Evolutionary conservation across 2,329 filamentous ascomycete species (phyloP), one percentile per base, ranked within the genome.

Genomic region (Nemania diffusa): DNA sequence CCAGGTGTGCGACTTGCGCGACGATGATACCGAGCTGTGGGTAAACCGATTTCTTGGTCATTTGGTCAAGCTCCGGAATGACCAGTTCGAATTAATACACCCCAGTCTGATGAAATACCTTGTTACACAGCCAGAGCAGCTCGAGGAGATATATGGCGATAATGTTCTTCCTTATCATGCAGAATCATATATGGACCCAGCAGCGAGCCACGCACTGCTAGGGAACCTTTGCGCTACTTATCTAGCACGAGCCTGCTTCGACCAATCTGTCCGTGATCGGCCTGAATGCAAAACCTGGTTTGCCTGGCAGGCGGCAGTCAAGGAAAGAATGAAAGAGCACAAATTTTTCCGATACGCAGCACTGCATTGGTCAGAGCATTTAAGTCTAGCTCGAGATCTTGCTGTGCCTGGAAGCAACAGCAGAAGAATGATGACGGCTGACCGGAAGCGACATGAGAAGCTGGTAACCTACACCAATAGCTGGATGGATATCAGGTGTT

Each of bases 281-380:
- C 22, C 32, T 27, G 11, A 20, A 20, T 6, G 32, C 22, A 26
- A 27, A 17, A 40, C 20, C 22, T 60, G 46, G 46, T n/a, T 42
- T 20, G 29, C 20, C 29, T 60, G 57, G 57, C 57, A 42, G 46
- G 46, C 2, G 29, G 57, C 32, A 27, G 46, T 52, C 15, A 42
- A 60, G 8, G 46, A 52, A 13, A 60, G 57, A 29, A 60, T 60
- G 46, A 29, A 26, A 20, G 34, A 62, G 37, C 48, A 62, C 27
- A 24, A 22, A 26, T 62, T 62, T 22, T 26, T 62, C 15, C 58
- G 50, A 32, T 62, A 62, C 9, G 58, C 58, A n/a, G 58, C 58
- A 13, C 37, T 62, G n/a, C n/a, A 62, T 55, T 62, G 58, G 58
- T 55, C 50, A 22, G 37, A 53, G 58, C 58, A 62, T 24, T 26